Conservation (phyloP, 139 green algal species). For the Chlorella sp. region DNA sequence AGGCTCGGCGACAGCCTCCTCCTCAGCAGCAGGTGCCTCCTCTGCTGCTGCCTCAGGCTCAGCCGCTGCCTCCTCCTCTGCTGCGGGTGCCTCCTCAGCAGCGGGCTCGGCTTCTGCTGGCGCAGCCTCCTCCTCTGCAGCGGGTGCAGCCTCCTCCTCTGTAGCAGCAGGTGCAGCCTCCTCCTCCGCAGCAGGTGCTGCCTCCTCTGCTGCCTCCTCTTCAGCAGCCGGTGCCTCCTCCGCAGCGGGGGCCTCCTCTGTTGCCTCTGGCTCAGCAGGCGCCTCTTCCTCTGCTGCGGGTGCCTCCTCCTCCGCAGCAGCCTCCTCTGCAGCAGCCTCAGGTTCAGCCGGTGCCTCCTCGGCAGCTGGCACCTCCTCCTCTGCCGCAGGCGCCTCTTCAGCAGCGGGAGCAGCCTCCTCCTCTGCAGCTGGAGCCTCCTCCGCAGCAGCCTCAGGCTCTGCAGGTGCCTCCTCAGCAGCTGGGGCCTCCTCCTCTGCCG, state of each 20-base stretch:
- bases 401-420: not conserved
- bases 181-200: not conserved
- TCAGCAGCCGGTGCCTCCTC: not conserved
- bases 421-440: not conserved
- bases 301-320: not conserved
- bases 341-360: not conserved
- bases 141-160: not conserved
- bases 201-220: not conserved
- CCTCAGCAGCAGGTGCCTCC: not conserved
- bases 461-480: not conserved
- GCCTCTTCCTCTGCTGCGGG: not conserved
- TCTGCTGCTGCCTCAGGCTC: not conserved
- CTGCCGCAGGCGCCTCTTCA: not conserved
- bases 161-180: not conserved
- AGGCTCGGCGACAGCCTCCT: not conserved
- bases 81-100: not conserved
- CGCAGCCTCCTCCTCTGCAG: not conserved
- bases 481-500: not conserved
- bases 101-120: not conserved
- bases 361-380: not conserved
- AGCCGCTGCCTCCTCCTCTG: not conserved
- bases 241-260: no score
- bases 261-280: not conserved
- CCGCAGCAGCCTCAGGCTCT: not conserved
- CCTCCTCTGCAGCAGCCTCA: not conserved